phyloP scores from a whole-genome alignment of 2,329 filamentous ascomycete species.

The Fusarium sp. region DNA sequence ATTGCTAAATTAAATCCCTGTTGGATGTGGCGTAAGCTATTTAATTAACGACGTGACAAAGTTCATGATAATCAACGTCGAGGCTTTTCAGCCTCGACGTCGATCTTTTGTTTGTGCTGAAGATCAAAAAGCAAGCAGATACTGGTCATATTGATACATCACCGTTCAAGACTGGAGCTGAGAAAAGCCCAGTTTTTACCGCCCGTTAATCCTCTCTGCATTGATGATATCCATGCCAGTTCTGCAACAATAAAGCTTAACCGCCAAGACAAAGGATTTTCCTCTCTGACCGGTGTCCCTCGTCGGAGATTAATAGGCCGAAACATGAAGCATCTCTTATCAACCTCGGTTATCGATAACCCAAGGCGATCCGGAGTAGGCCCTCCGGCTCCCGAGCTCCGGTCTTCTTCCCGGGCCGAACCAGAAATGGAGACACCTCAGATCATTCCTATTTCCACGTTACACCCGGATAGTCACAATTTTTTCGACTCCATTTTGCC shows the following conservation, averaged over 20 bases:
- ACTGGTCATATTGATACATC: not conserved
- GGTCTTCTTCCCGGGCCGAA: slow-evolving; percentile 15
- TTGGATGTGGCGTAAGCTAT: not conserved
- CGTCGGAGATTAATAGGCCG: slow-evolving; percentile 1
- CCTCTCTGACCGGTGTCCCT: not conserved
- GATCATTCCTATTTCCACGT: slow-evolving; percentile 4
- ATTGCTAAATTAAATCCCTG: not conserved
- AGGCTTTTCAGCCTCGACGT: not conserved
- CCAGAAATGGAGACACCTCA: not conserved
- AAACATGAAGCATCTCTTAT: not conserved
- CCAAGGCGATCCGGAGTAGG: not conserved
- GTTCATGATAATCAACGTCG: not conserved
- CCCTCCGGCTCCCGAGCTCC: not conserved
- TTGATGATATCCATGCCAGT: not conserved
- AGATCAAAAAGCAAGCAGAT: not conserved
- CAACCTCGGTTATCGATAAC: slow-evolving; percentile 17
- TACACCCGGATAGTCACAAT: not conserved
- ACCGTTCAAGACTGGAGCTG: not conserved
- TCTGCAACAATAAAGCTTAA: not conserved
- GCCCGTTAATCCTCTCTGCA: not conserved
- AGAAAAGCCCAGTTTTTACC: not conserved
- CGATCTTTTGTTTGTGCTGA: not conserved
- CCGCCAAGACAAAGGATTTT: not conserved
- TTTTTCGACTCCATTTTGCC: slow-evolving; percentile 18
- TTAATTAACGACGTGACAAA: not conserved